Conservation (phyloP, 345 rosid genomes). For the Balakata baccata region DNA sequence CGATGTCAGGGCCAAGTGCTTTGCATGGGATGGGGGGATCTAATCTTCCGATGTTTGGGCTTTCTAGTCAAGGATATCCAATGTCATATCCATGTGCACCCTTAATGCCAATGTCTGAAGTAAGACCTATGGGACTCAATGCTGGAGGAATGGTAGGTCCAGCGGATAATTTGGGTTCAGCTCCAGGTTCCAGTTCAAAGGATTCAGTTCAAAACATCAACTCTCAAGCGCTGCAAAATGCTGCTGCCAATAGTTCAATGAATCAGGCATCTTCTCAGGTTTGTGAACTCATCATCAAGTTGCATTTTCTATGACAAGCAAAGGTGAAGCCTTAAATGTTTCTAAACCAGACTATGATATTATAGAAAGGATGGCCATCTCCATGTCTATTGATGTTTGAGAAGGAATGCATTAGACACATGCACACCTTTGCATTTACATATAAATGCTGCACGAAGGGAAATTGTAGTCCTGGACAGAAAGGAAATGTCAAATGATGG, state of each 20-base stretch:
- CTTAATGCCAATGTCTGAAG: constrained; percentile 35
- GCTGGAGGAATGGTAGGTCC: constrained; percentile 25
- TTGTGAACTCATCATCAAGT: constrained; percentile 22
- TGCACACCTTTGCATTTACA: not conserved
- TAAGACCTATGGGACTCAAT: constrained; percentile 37
- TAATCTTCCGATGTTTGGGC: constrained; percentile 43
- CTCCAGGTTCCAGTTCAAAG: constrained; percentile 36
- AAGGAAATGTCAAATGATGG: no score
- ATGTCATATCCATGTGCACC: constrained; percentile 39
- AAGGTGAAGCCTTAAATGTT: not conserved
- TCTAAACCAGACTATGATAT: constrained; percentile 8
- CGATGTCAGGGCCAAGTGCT: constrained; percentile 31
- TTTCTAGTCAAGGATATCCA: constrained; percentile 49
- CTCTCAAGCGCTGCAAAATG: constrained; percentile 36
- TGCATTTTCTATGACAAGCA: constrained; percentile 1
- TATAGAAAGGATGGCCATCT: not conserved
- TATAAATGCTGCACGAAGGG: no score
- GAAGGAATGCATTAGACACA: constrained; percentile 4
- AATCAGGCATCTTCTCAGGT: constrained; percentile 45
- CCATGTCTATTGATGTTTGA: not conserved
- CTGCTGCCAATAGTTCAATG: constrained; percentile 27
- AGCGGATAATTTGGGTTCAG: constrained; percentile 39
- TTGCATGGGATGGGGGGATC: constrained; percentile 41
- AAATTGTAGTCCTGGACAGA: no score
- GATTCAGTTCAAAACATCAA: constrained; percentile 38